Base-by-base conservation (phyloP, 257 asterid genomes). In the Nicotiana obtusifolia region DNA sequence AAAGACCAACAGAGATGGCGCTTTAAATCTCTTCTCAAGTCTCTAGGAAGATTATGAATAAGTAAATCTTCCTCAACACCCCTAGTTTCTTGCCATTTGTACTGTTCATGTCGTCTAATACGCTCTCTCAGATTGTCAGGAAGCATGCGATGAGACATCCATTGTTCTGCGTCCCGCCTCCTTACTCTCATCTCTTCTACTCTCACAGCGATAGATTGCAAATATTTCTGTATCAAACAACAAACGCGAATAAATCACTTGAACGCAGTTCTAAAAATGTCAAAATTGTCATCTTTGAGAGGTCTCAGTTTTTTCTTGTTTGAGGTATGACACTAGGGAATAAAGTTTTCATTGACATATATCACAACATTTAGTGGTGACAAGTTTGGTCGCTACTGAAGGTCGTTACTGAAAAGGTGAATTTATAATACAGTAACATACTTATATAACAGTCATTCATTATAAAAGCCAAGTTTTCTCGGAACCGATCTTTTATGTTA, bases 1-100 rank as follows among this genome's bases (percentile, higher is more conserved):
- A 69, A 69, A 20, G 68, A 17, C 82, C 82, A 78, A 64, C 82
- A 78, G 16, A 78, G 82, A 60, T 78, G 82, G 35, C 82, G 82
- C 19, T 78, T 78, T 78, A 78, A 49, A 16, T 78, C 82, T 64
- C 82, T 20, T 57, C 82, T 78, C 57, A 78, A 54, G 37, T 78
- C 82, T 54, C 67, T 78, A 24, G 82, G 82, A 79, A 79, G 82
- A 31, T 71, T 49, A 22, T 22, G 59, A 71, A 71, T 52, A 30
- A 71, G 60, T 44, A 1, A 22, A 71, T 7, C 60, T 44, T 71
- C 78, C 37, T 71, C 78, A 3, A 71, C 78, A 44, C 78, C 78
- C 13, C 78, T 44, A 20, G 60, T 71, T 44, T 71, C 78, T 71
- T 71, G 78, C 78, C 78, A 71, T 7, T 71, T 71, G 60, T 71